Conservation (phyloP, 345 rosid genomes). For the Cardamine resedifolia region DNA sequence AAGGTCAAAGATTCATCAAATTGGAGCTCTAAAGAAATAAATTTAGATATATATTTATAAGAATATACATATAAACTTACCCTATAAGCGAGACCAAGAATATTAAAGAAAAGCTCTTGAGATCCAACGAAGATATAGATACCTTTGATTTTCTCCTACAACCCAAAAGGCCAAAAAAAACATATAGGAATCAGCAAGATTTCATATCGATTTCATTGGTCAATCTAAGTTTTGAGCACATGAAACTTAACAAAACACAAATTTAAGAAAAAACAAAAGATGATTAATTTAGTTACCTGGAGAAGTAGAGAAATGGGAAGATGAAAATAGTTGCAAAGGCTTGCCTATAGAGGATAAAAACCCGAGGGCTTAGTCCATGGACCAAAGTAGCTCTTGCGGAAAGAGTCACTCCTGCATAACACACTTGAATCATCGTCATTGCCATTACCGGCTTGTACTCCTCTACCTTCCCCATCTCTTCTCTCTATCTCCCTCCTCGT, state of each 20-base stretch:
- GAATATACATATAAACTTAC: conserved; percentile 15
- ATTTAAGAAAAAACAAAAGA: background rate
- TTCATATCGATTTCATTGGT: background rate
- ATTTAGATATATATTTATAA: background rate
- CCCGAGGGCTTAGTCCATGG: conserved; percentile 43
- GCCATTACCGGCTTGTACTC: conserved; percentile 43
- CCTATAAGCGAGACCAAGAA: conserved; percentile 45
- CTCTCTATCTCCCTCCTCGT: background rate
- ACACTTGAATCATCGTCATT: conserved; percentile 34
- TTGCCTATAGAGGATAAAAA: conserved; percentile 47
- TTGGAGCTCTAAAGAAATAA: background rate
- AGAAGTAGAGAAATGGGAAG: conserved; percentile 38
- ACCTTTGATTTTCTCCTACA: conserved; percentile 32
- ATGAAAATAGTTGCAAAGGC: conserved; percentile 46
- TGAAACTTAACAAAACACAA: background rate
- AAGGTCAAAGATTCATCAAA: conserved; percentile 4
- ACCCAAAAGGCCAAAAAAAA: background rate
- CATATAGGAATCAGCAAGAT: background rate
- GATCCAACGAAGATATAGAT: conserved; percentile 29
- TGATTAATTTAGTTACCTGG: conserved; percentile 29
- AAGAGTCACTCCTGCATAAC: conserved; percentile 44
- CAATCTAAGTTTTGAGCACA: background rate
- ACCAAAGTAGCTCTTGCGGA: conserved; percentile 37
- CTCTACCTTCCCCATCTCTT: conserved; percentile 35
- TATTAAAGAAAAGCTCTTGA: conserved; percentile 40